A percentile compares a stretch with the other conserved stretches of the same genome.
Evolutionary conservation across 73 alveolate genomes (phyloP).

Genomic region (Paramecium biaurelia): DNA sequence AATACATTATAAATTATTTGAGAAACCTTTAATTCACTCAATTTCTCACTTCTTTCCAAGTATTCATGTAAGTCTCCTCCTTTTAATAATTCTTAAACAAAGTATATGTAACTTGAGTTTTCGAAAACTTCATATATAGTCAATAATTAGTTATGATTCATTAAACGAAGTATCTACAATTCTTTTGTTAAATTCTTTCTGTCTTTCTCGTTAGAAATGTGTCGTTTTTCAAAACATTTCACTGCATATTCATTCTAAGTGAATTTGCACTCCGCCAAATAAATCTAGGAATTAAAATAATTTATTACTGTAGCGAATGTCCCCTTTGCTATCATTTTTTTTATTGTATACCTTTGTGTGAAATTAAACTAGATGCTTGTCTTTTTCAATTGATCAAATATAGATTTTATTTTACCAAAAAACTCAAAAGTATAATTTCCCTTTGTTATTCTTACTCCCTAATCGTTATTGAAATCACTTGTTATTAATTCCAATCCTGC

Average conservation of each 20-base stretch:
- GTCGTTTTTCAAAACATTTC: conserved; percentile 22
- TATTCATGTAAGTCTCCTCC: conserved; percentile 16
- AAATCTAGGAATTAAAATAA: not conserved
- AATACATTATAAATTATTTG: conserved; percentile 11
- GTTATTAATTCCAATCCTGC: conserved; percentile 20
- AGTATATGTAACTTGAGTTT: not conserved
- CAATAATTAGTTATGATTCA: not conserved
- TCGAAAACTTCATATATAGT: conserved; percentile 15
- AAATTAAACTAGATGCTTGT: not conserved
- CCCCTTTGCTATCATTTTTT: not conserved
- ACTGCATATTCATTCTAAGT: not conserved
- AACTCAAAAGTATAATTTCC: not conserved
- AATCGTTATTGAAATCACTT: conserved; percentile 8
- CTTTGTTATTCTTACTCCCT: not conserved
- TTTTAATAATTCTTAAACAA: not conserved
- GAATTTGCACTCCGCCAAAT: not conserved
- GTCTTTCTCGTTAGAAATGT: not conserved
- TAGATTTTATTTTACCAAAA: not conserved
- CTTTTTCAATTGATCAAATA: not conserved
- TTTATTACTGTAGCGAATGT: not conserved
- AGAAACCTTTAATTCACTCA: not conserved
- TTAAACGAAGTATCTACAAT: not conserved
- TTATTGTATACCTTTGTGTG: not conserved
- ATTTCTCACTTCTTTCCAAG: not conserved
- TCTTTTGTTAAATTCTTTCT: not conserved